Evolutionary conservation across 2,329 filamentous ascomycete species (phyloP).

Genomic region (Pseudogymnoascus sp.): DNA sequence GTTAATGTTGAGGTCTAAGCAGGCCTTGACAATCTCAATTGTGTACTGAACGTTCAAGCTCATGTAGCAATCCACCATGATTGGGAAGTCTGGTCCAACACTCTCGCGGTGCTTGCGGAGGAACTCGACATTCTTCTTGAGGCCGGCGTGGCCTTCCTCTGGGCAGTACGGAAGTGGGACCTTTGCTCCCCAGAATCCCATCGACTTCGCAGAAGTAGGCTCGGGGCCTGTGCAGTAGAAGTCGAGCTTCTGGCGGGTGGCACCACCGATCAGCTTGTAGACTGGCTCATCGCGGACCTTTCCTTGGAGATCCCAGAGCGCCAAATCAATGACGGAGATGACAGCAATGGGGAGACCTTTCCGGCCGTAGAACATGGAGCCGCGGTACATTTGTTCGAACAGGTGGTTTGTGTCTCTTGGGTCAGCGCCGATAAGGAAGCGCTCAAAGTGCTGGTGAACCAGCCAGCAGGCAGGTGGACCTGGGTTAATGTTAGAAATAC

Average conservation of each 20-base stretch:
- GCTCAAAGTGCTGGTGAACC: constrained; percentile 84
- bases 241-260: constrained; percentile 72
- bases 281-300: constrained; percentile 90
- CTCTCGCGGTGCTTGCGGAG: constrained; percentile 74
- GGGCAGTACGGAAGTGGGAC: constrained; percentile 84
- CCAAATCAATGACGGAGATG: constrained; percentile 90
- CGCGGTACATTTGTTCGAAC: constrained; percentile 95
- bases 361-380: constrained; percentile 91
- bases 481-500: constrained; percentile 23
- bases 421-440: constrained; percentile 83
- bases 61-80: constrained; percentile 98
- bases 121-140: constrained; percentile 86
- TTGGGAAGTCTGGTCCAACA: constrained; percentile 81
- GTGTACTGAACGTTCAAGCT: constrained; percentile 87
- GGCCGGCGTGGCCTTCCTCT: constrained; percentile 72
- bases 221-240: constrained; percentile 95
- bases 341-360: constrained; percentile 85
- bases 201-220: constrained; percentile 67
- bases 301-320: constrained; percentile 84
- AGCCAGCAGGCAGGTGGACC: constrained; percentile 90
- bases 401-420: constrained; percentile 84
- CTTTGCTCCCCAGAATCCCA: constrained; percentile 88
- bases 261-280: constrained; percentile 87
- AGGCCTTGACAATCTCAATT: constrained; percentile 80
- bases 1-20: constrained; percentile 78